Evolutionary conservation across 2,329 filamentous ascomycete genomes (phyloP), one percentile per base, ranked within the genome.

Genomic region (Diplodia scrobiculata): DNA sequence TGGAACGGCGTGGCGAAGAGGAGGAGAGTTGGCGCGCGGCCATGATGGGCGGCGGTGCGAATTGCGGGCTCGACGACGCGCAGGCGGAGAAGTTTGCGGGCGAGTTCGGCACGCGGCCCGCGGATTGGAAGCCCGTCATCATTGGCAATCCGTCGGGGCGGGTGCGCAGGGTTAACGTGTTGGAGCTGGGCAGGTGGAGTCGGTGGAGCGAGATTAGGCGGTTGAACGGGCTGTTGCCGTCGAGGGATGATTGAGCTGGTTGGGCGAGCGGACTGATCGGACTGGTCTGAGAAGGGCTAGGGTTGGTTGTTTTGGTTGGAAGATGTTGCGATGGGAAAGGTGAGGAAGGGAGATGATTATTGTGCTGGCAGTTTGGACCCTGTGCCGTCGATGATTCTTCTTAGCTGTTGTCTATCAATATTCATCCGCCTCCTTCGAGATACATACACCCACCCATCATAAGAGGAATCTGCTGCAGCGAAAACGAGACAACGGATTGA

Each of bases 101-200:
- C 21, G 19, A 25, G 3, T n/a, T 14, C 0, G 48, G 82, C 9
- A 83, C 83, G 60, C 71, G 70, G 14, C 67, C 69, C 68, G 81
- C 83, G 51, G 84, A 88, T 54, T 92, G 88, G 89, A 85, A 85
- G 67, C 87, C 90, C 1, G 82, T 88, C 32, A 84, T 92, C 69
- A 86, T 91, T 73, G 89, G 90, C 13, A 89, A 90, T 72, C 89
- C 90, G 13, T 86, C 85, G 52, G 86, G 88, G 54, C 88, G 87
- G 75, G 86, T 84, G 72, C 83, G 90, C 59, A 83, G 87, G 68
- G 87, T 92, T 83, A 91, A 86, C 73, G 74, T 91, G 27, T 79
- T 93, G 17, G 90, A 93, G 75, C 78, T 91, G 67, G 90, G 90
- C 0, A 78, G 80, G 41, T 80, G 89, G 81, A 89, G 84, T 60